Conservation (phyloP, 306 rosid species). For the Gastrolobium villosum region DNA sequence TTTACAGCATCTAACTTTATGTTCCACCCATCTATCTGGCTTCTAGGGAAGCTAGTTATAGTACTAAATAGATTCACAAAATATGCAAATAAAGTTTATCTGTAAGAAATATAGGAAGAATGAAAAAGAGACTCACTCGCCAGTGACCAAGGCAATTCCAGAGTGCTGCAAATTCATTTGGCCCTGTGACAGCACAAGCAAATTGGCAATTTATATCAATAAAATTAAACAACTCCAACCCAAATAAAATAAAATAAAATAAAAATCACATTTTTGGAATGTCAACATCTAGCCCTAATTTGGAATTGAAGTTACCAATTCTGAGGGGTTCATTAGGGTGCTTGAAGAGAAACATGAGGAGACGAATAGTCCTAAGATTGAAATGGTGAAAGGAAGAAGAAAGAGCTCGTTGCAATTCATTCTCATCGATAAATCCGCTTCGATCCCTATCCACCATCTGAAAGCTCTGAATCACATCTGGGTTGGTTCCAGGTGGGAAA, state of each 20-base stretch:
- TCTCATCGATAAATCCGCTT: conserved; percentile 86
- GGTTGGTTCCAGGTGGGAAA: conserved; percentile 80
- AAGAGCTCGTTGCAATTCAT: conserved; percentile 84
- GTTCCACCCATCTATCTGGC: no score
- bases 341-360: conserved; percentile 84
- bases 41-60: neutral
- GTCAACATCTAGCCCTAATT: neutral
- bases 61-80: conserved; percentile 5
- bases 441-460: conserved; percentile 84
- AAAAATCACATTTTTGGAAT: neutral
- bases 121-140: conserved; percentile 70
- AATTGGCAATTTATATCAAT: conserved; percentile 40
- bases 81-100: neutral
- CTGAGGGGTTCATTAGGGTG: conserved; percentile 58
- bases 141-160: conserved; percentile 90
- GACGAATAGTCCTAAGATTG: conserved; percentile 77
- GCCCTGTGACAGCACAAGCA: conserved; percentile 63
- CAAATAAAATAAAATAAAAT: neutral
- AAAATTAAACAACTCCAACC: neutral
- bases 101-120: neutral
- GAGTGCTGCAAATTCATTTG: conserved; percentile 76
- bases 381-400: conserved; percentile 78
- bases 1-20: neutral
- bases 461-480: conserved; percentile 76
- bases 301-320: conserved; percentile 52